Conservation (phyloP, 768 basidiomycete genomes). For the Xerocomus spinulosus region DNA sequence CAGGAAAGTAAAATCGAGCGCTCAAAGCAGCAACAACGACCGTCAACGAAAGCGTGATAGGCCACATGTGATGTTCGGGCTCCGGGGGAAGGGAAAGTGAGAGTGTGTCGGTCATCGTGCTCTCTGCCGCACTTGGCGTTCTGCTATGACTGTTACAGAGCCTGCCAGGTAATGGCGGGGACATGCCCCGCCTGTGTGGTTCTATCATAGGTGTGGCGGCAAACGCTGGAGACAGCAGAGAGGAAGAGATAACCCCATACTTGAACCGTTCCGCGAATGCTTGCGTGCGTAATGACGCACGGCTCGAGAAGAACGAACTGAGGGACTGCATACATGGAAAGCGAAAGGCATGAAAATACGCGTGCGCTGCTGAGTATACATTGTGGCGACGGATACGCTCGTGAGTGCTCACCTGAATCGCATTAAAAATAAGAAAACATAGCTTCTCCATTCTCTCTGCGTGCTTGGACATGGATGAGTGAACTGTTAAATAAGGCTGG, state of each 20-base stretch:
- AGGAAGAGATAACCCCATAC: constrained; percentile 78
- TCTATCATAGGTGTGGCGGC: constrained; percentile 35
- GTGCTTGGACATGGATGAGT: constrained; percentile 12
- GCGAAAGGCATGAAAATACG: neutral
- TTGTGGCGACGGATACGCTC: constrained; percentile 11
- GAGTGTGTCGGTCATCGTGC: constrained; percentile 17
- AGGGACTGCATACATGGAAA: constrained; percentile 32
- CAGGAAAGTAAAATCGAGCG: constrained; percentile 40
- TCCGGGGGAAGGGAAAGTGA: constrained; percentile 32
- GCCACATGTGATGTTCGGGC: constrained; percentile 34
- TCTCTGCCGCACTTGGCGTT: constrained; percentile 37
- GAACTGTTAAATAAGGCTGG: constrained; percentile 13
- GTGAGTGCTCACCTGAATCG: constrained; percentile 36
- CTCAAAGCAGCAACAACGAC: constrained; percentile 39
- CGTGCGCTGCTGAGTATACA: constrained; percentile 7
- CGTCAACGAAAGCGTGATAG: constrained; percentile 37
- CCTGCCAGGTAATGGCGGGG: constrained; percentile 45
- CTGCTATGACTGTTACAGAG: constrained; percentile 37
- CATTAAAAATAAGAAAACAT: constrained; percentile 21
- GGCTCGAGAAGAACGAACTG: constrained; percentile 35
- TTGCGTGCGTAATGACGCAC: constrained; percentile 35
- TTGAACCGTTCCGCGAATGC: constrained; percentile 77
- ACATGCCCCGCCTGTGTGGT: constrained; percentile 29
- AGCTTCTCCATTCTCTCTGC: constrained; percentile 25
- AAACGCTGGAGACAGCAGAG: constrained; percentile 59